Evolutionary conservation across 2,329 filamentous ascomycete species (phyloP).

Genomic region (Penicillium griseofulvum): DNA sequence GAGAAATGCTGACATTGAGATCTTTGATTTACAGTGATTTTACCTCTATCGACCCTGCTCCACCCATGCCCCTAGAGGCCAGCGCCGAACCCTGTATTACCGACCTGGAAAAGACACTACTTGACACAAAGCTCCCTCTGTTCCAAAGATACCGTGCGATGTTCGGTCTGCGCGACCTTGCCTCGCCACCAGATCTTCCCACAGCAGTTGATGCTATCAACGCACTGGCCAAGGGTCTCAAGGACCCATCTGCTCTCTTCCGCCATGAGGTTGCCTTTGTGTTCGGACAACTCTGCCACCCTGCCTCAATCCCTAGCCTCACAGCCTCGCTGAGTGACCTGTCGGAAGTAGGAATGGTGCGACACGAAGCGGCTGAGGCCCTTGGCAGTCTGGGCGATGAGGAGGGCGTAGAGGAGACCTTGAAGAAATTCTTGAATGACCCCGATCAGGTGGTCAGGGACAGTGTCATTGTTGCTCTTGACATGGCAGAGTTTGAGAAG

Average conservation of each 20-base stretch:
- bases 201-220: constrained; percentile 85
- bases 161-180: constrained; percentile 94
- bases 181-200: constrained; percentile 85
- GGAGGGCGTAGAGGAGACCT: constrained; percentile 81
- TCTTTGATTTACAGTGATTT: constrained; percentile 68
- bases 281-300: constrained; percentile 92
- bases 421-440: constrained; percentile 83
- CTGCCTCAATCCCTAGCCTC: constrained; percentile 91
- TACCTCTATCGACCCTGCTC: constrained; percentile 90
- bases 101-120: constrained; percentile 70
- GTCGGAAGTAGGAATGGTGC: constrained; percentile 90
- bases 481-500: constrained; percentile 97
- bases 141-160: constrained; percentile 96
- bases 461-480: constrained; percentile 89
- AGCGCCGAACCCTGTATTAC: constrained; percentile 60
- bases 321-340: constrained; percentile 73
- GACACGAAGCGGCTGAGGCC: constrained; percentile 95
- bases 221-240: constrained; percentile 80
- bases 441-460: constrained; percentile 91
- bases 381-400: constrained; percentile 91
- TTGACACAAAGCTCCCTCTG: constrained; percentile 74
- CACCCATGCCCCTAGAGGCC: constrained; percentile 72
- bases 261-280: constrained; percentile 98
- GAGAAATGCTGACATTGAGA: constrained; percentile 18
- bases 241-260: constrained; percentile 86